Evolutionary conservation across 257 asterid species (phyloP), one percentile per base, ranked within the genome.

Genomic region (Nicotiana paniculata): DNA sequence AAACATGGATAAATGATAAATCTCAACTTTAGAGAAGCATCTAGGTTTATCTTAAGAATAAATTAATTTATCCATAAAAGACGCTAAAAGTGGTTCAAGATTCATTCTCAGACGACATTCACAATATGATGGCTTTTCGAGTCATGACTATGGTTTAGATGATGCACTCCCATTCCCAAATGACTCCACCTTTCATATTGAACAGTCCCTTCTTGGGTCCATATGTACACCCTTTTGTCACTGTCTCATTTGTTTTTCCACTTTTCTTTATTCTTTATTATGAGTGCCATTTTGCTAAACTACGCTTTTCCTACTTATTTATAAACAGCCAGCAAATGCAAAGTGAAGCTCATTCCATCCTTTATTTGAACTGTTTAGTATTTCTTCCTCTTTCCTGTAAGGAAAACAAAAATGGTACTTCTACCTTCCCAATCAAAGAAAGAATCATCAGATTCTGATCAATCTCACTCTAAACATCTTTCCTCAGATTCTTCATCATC

Each of bases 401-500:
- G 16, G 35, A 46, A 78, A 21, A 35, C 21, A 58, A 77, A n/a
- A 39, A 79, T 79, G 82, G 82, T 72, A 79, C 9, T n/a, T 72
- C 79, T 70, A 18, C 58, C 58, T 43, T 43, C 28, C 26, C 15
- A 21, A 84, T n/a, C 82, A 77, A 77, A 79, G 69, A 77, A 82
- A 58, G 86, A 89, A 58, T 5, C 77, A 82, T 21, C n/a, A n/a
- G 81, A 35, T 62, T 58, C 4, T 54, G 82, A 74, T 6, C n/a
- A 84, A 32, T 82, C 86, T 67, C 16, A 83, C 18, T 87, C 90
- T 11, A 70, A 57, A 43, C 35, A 70, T 70, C 35, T 70, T 70
- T 21, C 58, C 58, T 43, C 58, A 43, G 54, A 70, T 69, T 65
- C 86, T 57, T 88, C 92, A 18, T 88, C 89, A n/a, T 86, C 89